Base-by-base conservation (phyloP, 2,329 filamentous ascomycete genomes). In the Claviceps monticola region DNA sequence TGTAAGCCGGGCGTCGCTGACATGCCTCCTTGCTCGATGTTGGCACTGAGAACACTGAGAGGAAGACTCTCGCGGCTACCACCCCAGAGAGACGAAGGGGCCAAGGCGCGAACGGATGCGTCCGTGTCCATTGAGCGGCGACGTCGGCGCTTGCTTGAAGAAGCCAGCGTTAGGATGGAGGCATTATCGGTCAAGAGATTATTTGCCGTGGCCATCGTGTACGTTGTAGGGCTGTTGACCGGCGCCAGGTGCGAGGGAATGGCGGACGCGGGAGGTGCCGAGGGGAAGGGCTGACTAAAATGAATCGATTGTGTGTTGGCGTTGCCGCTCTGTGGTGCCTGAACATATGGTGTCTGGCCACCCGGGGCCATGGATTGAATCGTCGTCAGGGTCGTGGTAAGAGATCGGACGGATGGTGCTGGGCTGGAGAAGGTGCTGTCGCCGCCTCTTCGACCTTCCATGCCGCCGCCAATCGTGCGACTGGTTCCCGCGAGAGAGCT, bases 141-240 rank as follows among this genome's bases (percentile, higher is more conserved):
- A 38, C 88, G 82, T 29, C 83, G 78, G 39, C 84, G 80, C 68
- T 91, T 88, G 57, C 84, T 88, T 0, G 86, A 90, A 4, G 86
- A 91, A 2, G 88, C 88, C 14, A 94, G 74, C 0, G 88, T 94
- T 54, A 94, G 70, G 58, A 94, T 90, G 26, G 86, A 91, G 21
- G 88, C 88, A 63, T 94, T 88, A 65, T 94, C 88, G 1, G 85
- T 88, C 37, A 91, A 72, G 5, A 91, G 75, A 60, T 87, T 88
- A 67, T 90, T 89, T 50, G 87, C 86, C 0, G 85, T 91, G 1
- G 86, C 86, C n/a, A 78, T 79, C 49, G 75, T 78, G 65, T 91
- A 91, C 0, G 85, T 90, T 5, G 81, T 78, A 2, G 84, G 84
- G 58, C 82, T 76, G 54, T 69, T 62, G 53, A 61, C 62, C 9